phyloP scores from a whole-genome alignment of 352 stramenopile genomes.

The Phytophthora fragariae region DNA sequence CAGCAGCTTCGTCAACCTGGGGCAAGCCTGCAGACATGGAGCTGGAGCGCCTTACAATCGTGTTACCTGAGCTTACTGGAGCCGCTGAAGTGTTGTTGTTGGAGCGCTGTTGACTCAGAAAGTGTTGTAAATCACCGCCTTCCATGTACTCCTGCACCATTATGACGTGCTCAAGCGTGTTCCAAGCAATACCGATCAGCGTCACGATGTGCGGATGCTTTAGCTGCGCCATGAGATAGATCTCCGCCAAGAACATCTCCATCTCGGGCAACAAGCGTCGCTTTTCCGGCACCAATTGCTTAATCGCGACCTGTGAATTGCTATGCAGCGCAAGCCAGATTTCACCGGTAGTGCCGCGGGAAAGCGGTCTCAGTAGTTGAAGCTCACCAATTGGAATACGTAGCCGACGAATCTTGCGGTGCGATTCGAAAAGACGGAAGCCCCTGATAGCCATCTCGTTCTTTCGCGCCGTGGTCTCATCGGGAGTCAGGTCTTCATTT shows the following conservation, averaged over 20 bases:
- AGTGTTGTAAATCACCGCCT: slow-evolving; percentile 69
- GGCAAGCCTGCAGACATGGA: slow-evolving; percentile 24
- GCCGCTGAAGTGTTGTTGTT: slow-evolving; percentile 16
- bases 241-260: slow-evolving; percentile 78
- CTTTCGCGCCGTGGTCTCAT: slow-evolving; percentile 37
- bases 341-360: slow-evolving; percentile 63
- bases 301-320: slow-evolving; percentile 64
- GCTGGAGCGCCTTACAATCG: slow-evolving; percentile 21
- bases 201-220: slow-evolving; percentile 74
- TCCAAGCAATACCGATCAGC: slow-evolving; percentile 71
- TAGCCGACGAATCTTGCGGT: slow-evolving; percentile 61
- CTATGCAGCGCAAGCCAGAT: slow-evolving; percentile 74
- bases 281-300: slow-evolving; percentile 68
- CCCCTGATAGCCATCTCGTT: slow-evolving; percentile 67
- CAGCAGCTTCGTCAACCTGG: slow-evolving; percentile 30
- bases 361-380: slow-evolving; percentile 59
- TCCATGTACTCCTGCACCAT: slow-evolving; percentile 86
- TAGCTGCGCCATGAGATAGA: slow-evolving; percentile 78
- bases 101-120: slow-evolving; percentile 42
- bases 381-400: slow-evolving; percentile 64
- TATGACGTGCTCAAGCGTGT: slow-evolving; percentile 71
- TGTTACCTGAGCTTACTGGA: slow-evolving; percentile 21
- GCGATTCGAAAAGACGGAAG: slow-evolving; percentile 73
- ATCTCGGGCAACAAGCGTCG: slow-evolving; percentile 65
- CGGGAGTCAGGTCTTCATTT: slow-evolving; percentile 3